Evolutionary conservation across 169 alveolate genomes (phyloP), one percentile per base, ranked within the genome.

Genomic region (Perkinsus olseni): DNA sequence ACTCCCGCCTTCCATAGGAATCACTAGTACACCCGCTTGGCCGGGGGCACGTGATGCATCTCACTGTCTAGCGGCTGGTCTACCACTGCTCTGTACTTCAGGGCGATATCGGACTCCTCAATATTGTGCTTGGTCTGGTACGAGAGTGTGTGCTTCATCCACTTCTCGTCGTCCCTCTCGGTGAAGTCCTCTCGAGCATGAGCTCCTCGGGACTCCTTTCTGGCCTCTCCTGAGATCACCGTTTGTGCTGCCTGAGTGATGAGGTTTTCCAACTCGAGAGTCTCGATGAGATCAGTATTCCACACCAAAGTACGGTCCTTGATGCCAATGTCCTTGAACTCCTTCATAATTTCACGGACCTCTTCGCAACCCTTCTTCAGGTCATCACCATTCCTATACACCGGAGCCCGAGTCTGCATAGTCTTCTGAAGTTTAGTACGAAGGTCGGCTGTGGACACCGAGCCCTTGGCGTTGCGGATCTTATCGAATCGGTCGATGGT

Each of bases 191-290:
- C 99, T 93, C 99, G 97, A n/a, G 99, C 99, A 94, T 99, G 99
- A 31, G 99, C 99, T 0, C 99, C 99, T 94, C 99, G 96, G 39
- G 99, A 97, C 95, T 99, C 99, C 96, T 97, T 97, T 94, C 99
- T 97, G 38, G 98, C 97, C 92, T 97, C 98, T 21, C 99, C 99
- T 36, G 98, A 96, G 91, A 95, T 94, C 38, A 99, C 97, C 36
- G 99, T 98, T 95, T 98, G 99, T 74, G 98, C 95, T 39, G 99
- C 95, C 93, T 94, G 97, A 36, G 97, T 97, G 40, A 98, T 95
- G 93, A 99, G 96, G 94, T 99, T 99, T 92, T 99, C 99, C 39
- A 99, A 96, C 94, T 99, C 99, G 92, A 99, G 94, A 34, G 99
- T 97, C 95, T 98, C 99, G 92, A 98, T 93, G 50, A 99, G 96